Evolutionary conservation across 2,329 filamentous ascomycete species (phyloP), one percentile per base, ranked within the genome.

Genomic region (Aaosphaeria pasadenensis): DNA sequence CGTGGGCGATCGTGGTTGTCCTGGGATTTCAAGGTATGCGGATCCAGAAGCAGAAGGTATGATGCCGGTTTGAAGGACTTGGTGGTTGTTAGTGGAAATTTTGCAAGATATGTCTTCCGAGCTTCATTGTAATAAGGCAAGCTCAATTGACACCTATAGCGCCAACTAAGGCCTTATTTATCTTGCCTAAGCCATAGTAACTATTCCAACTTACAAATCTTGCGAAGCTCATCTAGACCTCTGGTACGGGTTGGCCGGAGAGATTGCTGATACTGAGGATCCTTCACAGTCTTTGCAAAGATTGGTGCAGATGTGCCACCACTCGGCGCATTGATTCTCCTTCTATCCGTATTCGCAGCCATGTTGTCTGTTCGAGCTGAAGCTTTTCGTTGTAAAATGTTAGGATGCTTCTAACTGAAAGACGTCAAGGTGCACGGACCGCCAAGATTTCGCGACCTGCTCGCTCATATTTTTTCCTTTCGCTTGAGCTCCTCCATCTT

Each of bases 31-130:
- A 46, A 92, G 78, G 69, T 92, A 99, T 46, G 94, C 90, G 13
- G 91, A 96, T 11, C 94, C 94, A 43, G 90, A 94, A 9, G 94
- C 94, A 11, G 92, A 95, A 13, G 94, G 92, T 0, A 94, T 91
- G 4, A 97, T 82, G 28, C 91, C 91, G 6, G 92, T 96, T 70
- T 94, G 91, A 40, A 97, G 78, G 68, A 92, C 91, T 95, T 54
- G 13, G 24, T 30, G 7, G 60, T 56, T 70, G 53, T 59, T 53
- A 42, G 46, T 47, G 7, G 7, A 3, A 11, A 9, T 24, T 24
- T 24, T 24, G 17, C 17, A 24, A 24, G 17, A 24, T 24, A 24
- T 24, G 17, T 24, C 17, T 24, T 24, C 17, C 17, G 17, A 24
- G 17, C 17, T 24, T 24, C 17, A 24, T 24, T 24, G 17, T 24